phyloP scores from a whole-genome alignment of 495 filamentous ascomycete species.

The Penicillium argentinense region DNA sequence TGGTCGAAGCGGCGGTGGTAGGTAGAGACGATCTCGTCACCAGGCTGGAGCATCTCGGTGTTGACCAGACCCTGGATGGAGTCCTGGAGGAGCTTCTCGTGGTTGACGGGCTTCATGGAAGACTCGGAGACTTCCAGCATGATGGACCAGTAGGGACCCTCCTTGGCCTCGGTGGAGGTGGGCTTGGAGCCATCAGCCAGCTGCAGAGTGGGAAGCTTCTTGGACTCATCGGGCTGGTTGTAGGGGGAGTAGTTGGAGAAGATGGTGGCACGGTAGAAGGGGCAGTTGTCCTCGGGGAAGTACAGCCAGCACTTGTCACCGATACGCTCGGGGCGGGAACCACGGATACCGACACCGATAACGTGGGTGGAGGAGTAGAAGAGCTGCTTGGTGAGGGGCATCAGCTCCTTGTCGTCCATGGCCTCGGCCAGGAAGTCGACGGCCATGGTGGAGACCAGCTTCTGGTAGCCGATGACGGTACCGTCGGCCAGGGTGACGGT shows the following conservation, averaged over 20 bases:
- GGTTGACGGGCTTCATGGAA: conserved; percentile 87
- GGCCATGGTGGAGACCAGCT: conserved; percentile 94
- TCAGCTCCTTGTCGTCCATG: conserved; percentile 83
- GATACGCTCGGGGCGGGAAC: conserved; percentile 89
- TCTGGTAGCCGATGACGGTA: conserved; percentile 86
- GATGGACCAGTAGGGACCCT: conserved; percentile 98
- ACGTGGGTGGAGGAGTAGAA: conserved; percentile 98
- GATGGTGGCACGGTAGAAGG: conserved; percentile 99
- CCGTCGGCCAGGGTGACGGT: conserved; percentile 80
- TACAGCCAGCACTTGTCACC: conserved; percentile 99
- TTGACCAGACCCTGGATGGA: conserved; percentile 96
- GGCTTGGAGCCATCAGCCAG: conserved; percentile 83
- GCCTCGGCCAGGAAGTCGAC: conserved; percentile 85
- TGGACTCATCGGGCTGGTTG: conserved; percentile 84
- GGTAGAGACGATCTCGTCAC: conserved; percentile 95
- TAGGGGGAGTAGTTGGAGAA: conserved; percentile 99
- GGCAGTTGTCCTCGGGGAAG: conserved; percentile 98
- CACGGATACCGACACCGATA: conserved; percentile 92
- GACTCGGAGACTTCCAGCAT: conserved; percentile 99
- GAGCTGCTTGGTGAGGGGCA: conserved; percentile 82
- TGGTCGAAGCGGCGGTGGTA: conserved; percentile 99
- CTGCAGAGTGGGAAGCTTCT: conserved; percentile 83
- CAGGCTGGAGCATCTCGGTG: conserved; percentile 88
- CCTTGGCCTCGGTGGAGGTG: conserved; percentile 61
- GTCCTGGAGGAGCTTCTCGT: conserved; percentile 77